Conservation (phyloP, 2,329 filamentous ascomycete species). For the Emmonsiellopsis sp. region DNA sequence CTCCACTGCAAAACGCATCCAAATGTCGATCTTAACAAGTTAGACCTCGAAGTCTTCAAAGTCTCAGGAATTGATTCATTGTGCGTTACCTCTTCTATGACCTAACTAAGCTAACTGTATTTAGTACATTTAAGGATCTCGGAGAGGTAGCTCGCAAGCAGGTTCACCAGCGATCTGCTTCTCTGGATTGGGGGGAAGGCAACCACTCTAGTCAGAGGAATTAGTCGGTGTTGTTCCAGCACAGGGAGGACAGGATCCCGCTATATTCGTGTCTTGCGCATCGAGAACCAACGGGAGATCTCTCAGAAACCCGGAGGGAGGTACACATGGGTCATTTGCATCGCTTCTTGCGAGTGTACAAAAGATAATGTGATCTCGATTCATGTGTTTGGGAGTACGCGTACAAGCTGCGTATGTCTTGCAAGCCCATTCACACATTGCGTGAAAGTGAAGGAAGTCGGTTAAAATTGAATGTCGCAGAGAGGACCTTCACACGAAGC, state of each 20-base stretch:
- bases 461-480: constrained; percentile 6
- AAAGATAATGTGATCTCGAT: constrained; percentile 8
- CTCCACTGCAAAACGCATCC: constrained; percentile 20
- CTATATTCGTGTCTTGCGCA: constrained; percentile 17
- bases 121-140: constrained; percentile 11
- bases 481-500: constrained; percentile 3
- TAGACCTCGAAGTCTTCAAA: constrained; percentile 20
- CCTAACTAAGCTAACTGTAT: constrained; percentile 11
- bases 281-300: constrained; percentile 17
- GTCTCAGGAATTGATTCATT: constrained; percentile 18
- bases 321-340: constrained; percentile 8
- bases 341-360: constrained; percentile 7
- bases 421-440: constrained; percentile 7
- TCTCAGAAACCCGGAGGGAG: constrained; percentile 16
- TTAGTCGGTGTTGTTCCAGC: constrained; percentile 17
- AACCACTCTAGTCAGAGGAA: constrained; percentile 17
- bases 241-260: constrained; percentile 16
- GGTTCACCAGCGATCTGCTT: constrained; percentile 15
- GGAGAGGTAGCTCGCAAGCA: constrained; percentile 11
- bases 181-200: constrained; percentile 16
- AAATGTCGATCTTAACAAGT: constrained; percentile 15
- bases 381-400: constrained; percentile 4
- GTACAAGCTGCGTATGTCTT: constrained; percentile 6
- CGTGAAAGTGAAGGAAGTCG: constrained; percentile 5
- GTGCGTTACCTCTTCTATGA: constrained; percentile 11